phyloP scores from a whole-genome alignment of 1,284 basidiomycete species.

The Fomitopsis betulina region DNA sequence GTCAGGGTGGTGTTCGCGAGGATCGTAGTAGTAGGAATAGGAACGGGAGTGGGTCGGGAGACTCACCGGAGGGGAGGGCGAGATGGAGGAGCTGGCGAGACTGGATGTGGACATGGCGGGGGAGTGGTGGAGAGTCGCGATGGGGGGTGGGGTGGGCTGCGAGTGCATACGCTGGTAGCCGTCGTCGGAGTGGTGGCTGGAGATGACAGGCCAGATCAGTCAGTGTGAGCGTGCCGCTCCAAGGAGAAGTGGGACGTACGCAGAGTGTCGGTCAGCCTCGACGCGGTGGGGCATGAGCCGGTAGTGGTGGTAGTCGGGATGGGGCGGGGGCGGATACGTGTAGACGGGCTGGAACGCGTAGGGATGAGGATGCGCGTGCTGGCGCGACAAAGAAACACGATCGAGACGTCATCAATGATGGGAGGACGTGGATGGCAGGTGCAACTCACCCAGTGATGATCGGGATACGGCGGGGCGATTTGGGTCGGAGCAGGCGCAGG shows the following conservation, averaged over 20 bases:
- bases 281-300: slow-evolving; percentile 1
- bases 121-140: slow-evolving; percentile 53
- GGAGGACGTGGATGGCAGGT: neutral
- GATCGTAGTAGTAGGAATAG: slow-evolving; percentile 26
- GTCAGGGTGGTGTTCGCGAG: slow-evolving; percentile 7
- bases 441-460: neutral
- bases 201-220: neutral
- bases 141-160: slow-evolving; percentile 49
- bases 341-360: slow-evolving; percentile 1
- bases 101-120: slow-evolving; percentile 58
- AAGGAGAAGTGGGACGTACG: neutral
- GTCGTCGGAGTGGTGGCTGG: slow-evolving; percentile 39
- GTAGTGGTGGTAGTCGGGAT: neutral
- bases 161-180: slow-evolving; percentile 37
- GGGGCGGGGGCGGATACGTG: neutral
- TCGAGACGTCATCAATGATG: neutral
- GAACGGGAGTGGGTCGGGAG: slow-evolving; percentile 14
- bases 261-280: neutral
- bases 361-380: neutral
- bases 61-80: slow-evolving; percentile 39
- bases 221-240: neutral
- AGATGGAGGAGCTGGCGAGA: slow-evolving; percentile 51
- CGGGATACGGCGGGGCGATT: neutral
- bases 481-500: neutral
- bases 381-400: neutral